Evolutionary conservation across 345 rosid species (phyloP), one percentile per base, ranked within the genome.

Genomic region (Odontarrhena argentea): DNA sequence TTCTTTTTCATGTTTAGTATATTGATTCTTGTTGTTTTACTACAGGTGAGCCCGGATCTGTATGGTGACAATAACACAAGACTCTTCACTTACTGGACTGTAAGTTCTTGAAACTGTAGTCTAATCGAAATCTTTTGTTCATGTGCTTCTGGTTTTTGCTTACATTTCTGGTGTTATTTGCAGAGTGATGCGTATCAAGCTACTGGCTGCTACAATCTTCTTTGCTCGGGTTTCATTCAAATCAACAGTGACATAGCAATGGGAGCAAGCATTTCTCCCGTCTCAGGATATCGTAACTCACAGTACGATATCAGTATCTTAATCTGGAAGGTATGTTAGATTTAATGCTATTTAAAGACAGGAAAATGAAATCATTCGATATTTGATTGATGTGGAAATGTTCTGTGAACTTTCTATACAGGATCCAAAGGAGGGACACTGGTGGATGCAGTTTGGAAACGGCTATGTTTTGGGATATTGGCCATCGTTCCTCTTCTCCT

Each of bases 111-210:
- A 63, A 37, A 28, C 57, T 55, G 8, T 26, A 3, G 7, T 6
- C 1, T 18, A 3, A 15, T 47, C 26, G 3, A 14, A 0, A 7
- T 60, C 60, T 9, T 59, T 0, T 45, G 3, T 26, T 43, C 22
- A 18, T 58, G 32, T 13, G n/a, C 24, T 40, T 40, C 26, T 14
- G 4, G 15, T 18, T 67, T 55, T 14, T 14, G 41, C 24, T 70
- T 4, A 9, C 25, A 15, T 15, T 38, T 49, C 46, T 62, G 30
- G 26, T 49, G 30, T 47, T n/a, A 26, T 51, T 45, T 66, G 44
- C 87, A 94, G 99, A 94, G 97, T 68, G 99, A 94, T 83, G 97
- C 98, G 8, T 93, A 93, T 75, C 97, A 89, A 84, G 98, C 98
- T 55, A 90, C 98, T 0, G 98, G 98, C 2, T 93, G 98, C 86